Base-by-base conservation (phyloP, 2,329 filamentous ascomycete species). In the Pseudogymnoascus sp. region DNA sequence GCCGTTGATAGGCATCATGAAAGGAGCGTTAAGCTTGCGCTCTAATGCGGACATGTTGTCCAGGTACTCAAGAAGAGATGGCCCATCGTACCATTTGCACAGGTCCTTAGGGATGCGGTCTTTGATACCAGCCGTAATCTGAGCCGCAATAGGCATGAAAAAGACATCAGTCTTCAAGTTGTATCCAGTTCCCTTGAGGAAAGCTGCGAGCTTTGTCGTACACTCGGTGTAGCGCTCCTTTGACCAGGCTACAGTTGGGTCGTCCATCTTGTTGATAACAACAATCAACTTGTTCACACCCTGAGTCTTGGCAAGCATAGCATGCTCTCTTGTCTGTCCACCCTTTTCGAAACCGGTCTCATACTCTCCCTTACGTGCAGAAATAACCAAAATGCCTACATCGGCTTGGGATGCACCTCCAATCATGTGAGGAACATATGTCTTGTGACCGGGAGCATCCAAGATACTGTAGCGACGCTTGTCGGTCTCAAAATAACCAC, bases 201-300 rank as follows among this genome's bases (percentile, higher is more conserved):
- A 97, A 68, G 88, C 84, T 14, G 86, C 76, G 59, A 99, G 85
- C 80, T 97, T 99, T 68, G 87, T 87, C 3, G 87, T 93, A 77
- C 95, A 99, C 78, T 99, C 95, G 72, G 91, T 88, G 80, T 91
- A 99, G 63, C 95, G 88, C 41, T 90, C 90, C 70, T 97, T 86
- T 62, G 90, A 95, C 96, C 96, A 99, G 72, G 96, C 86, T 60
- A 99, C 96, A 2, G 95, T 99, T 9, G 88, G 81, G 74, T 99
- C 95, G 74, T 99, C 95, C 96, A 99, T 99, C 83, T 99, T 99
- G 85, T 99, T 99, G 74, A 97, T 93, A 61, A 84, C 95, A 31
- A 99, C 88, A 52, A 97, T 82, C 62, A 99, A 83, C 79, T 97
- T 97, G 83, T 96, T 96, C 64, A 99, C 95, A 77, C 95, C 95